Evolutionary conservation across 805 yeast species (phyloP), one percentile per base, ranked within the genome.

Genomic region (Saturnispora gosingensis): DNA sequence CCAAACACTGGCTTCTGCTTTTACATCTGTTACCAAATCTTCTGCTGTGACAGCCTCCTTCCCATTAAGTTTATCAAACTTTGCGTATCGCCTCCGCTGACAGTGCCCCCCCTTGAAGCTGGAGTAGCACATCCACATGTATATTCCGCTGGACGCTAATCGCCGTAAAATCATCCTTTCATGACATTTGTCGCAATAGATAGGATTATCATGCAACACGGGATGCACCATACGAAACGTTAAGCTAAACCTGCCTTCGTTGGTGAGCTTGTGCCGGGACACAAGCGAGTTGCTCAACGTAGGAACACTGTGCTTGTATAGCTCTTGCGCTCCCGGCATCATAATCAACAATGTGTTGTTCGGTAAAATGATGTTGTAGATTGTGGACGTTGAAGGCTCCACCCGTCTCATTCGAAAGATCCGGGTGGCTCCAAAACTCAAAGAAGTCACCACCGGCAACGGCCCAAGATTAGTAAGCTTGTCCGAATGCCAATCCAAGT

Each of bases 301-400:
- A 4, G 77, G 77, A 0, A 86, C 78, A 53, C 80, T 70, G 59
- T 87, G 95, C 59, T 81, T 84, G 61, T 67, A 86, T 48, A 77
- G 78, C 56, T 86, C 95, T 61, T 86, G 95, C 54, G 86, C 81
- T 0, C 88, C 88, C 1, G 88, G 84, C 53, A 82, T 81, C 95
- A 86, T 85, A 2, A 86, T 65, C 2, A 85, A 59, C 38, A 86
- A 62, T 8, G 86, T 74, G 59, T 86, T 86, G 62, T 86, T 89
- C 0, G 87, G 84, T 3, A 83, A 60, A n/a, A 81, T 83, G 1
- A 83, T 70, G 28, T 84, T 64, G 67, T 61, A 73, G 71, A 24
- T 78, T 10, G 46, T 40, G 9, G 56, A 52, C 61, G 49, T 72
- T 50, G 57, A 59, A 38, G 59, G 52, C 25, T 59, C 65, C n/a